Percentiles rank a stretch among this genome's conserved stretches.
These are phyloP conservation scores for Tylopilus orsonianus DNA, from an alignment of 1,284 basidiomycete genomes.

Conservation along the genomic window DNA sequence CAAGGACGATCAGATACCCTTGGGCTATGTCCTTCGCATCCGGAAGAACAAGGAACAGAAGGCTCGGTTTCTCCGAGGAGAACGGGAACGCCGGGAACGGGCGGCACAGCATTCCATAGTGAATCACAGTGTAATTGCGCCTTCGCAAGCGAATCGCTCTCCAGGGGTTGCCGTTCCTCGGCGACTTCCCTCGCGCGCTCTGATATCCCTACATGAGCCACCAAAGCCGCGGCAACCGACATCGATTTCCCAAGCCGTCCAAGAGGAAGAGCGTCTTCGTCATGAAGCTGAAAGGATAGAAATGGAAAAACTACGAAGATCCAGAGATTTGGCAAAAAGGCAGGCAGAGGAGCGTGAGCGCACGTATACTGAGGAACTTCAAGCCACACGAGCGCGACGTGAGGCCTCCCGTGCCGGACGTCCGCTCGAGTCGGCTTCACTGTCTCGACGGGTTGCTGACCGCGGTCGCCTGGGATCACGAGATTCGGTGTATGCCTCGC, in stretches of 20 bases:
- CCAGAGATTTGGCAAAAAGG: slow-evolving; percentile 56
- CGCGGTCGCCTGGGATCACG: slow-evolving; percentile 44
- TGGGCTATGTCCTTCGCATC: slow-evolving; percentile 64
- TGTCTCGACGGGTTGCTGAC: slow-evolving; percentile 36
- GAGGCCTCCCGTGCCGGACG: slow-evolving; percentile 55
- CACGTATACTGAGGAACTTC: slow-evolving; percentile 58
- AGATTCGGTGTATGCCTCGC: slow-evolving; percentile 32
- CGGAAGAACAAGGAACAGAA: slow-evolving; percentile 73
- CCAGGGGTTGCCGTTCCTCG: slow-evolving; percentile 18
- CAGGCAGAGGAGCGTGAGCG: slow-evolving; percentile 55
- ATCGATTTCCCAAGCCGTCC: slow-evolving; percentile 15
- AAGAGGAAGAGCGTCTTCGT: slow-evolving; percentile 49
- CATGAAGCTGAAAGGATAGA: slow-evolving; percentile 48
- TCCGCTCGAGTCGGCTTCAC: slow-evolving; percentile 23
- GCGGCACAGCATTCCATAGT: slow-evolving; percentile 34
- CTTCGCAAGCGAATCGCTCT: slow-evolving; percentile 13
- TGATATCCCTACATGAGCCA: slow-evolving; percentile 20
- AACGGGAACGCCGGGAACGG: slow-evolving; percentile 51
- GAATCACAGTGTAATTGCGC: slow-evolving; percentile 34
- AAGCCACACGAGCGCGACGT: slow-evolving; percentile 57
- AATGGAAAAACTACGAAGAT: slow-evolving; percentile 54
- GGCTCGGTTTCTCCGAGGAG: slow-evolving; percentile 60
- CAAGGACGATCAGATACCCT: slow-evolving; percentile 65
- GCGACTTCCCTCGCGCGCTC: slow-evolving; percentile 17
- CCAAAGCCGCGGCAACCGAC: slow-evolving; percentile 7